Base-by-base conservation (phyloP, 345 rosid genomes). In the Syzygium grande region DNA sequence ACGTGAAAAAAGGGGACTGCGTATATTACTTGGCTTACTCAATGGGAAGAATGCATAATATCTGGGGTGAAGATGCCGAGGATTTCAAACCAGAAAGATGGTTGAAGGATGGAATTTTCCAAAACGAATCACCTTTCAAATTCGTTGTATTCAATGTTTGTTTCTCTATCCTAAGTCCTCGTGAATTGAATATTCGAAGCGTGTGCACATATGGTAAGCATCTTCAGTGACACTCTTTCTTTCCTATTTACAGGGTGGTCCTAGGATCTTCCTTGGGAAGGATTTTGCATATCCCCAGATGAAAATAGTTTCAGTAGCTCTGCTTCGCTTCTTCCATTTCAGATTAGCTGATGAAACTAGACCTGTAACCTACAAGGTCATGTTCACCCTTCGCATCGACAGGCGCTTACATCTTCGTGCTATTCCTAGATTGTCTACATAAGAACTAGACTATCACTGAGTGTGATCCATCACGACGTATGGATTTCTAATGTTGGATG, bases 41-140 rank as follows among this genome's bases (percentile, higher is more conserved):
- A 27, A 97, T 96, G 98, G 99, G 95, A 7, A 95, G 98, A 91
- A 94, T 96, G 98, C 78, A 86, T 85, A 92, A 88, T 86, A 90
- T 95, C 11, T 96, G 99, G 98, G 98, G 99, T 6, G 92, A 95
- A 9, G 95, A 94, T 86, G 96, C 95, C 1, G 95, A 92, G 86
- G 95, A 90, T 17, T 95, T 94, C 88, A 89, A 87, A 29, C 98
- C 98, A 1, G 96, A 96, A 91, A 93, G 99, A 90, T 95, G 99
- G 98, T 93, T 96, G 34, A 87, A 90, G 29, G 86, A 92, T 52
- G 96, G 98, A 41, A 54, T 88, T 41, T 95, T 97, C 87, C 96
- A 92, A 58, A 95, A 94, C 0, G 93, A 96, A 87, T 92, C 95
- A 3, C 94, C 96, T 1, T 95, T 94, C 93, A 96, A 97, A 90